Conservation (phyloP, 2,329 filamentous ascomycete species). For the Monosporascus cannonballus region DNA sequence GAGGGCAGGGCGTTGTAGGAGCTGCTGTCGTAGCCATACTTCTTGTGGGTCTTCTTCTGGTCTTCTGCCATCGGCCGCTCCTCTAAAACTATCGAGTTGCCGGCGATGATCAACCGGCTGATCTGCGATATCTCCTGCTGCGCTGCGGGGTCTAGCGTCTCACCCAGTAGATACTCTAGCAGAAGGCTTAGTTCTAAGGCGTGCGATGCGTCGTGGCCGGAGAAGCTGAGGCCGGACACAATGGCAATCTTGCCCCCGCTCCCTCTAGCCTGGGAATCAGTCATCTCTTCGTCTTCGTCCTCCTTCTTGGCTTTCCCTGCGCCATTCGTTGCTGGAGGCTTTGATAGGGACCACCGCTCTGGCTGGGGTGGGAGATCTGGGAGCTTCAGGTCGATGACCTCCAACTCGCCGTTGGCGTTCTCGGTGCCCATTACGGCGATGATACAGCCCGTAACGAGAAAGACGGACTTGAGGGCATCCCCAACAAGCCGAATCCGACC, state of each 20-base stretch:
- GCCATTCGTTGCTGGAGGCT: constrained; percentile 27
- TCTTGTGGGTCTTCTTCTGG: constrained; percentile 56
- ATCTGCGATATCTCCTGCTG: constrained; percentile 62
- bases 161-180: constrained; percentile 81
- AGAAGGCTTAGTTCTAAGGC: constrained; percentile 71
- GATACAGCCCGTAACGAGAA: constrained; percentile 88
- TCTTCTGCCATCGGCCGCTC: constrained; percentile 25
- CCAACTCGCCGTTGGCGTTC: constrained; percentile 85
- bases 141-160: constrained; percentile 56
- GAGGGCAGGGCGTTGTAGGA: constrained; percentile 84
- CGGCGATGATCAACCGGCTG: constrained; percentile 81
- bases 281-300: constrained; percentile 53
- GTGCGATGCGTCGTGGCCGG: constrained; percentile 64
- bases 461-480: constrained; percentile 55
- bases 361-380: constrained; percentile 82
- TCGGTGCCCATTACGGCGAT: constrained; percentile 94
- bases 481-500: constrained; percentile 79
- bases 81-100: constrained; percentile 67
- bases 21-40: constrained; percentile 90
- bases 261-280: constrained; percentile 28
- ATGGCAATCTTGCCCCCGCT: constrained; percentile 64
- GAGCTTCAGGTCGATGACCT: constrained; percentile 83
- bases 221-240: constrained; percentile 82
- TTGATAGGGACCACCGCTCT: constrained; percentile 67
- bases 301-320: constrained; percentile 27